Percentiles rank a stretch among this genome's conserved stretches.
Evolutionary conservation across 78 protist species (phyloP).

Genomic region (Dictyostelium firmibasis): DNA sequence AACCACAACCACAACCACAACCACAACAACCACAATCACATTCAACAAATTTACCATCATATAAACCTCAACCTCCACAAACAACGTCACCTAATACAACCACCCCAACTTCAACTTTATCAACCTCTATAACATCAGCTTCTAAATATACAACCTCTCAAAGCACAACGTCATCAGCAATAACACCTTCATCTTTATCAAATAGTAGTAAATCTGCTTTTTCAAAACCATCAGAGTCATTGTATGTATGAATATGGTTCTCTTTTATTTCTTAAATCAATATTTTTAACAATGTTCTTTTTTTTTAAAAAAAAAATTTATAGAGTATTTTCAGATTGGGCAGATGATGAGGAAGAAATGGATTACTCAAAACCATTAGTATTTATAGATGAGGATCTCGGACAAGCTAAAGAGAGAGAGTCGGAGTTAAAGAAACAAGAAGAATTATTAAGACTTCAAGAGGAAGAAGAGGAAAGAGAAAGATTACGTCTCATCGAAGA

Average conservation of each 20-base stretch:
- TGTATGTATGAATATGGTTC: background rate
- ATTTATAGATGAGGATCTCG: slow-evolving; percentile 60
- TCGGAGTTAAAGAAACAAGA: slow-evolving; percentile 30
- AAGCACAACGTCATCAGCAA: background rate
- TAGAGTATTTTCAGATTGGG: slow-evolving; percentile 51
- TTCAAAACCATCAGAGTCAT: background rate
- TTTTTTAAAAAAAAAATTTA: background rate
- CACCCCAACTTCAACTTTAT: background rate
- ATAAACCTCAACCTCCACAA: background rate
- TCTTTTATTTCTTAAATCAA: background rate
- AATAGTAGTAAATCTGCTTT: background rate
- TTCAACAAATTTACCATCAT: background rate
- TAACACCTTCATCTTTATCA: background rate
- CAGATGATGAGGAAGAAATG: slow-evolving; percentile 61
- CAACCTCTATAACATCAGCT: background rate
- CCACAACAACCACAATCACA: background rate
- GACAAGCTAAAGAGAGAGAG: slow-evolving; percentile 60
- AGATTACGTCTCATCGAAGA: slow-evolving; percentile 1
- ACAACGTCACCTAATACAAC: background rate
- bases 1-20: background rate
- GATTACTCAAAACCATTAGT: slow-evolving; percentile 75
- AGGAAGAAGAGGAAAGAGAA: slow-evolving; percentile 19
- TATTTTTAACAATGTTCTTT: too few relatives aligned
- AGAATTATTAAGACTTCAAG: slow-evolving; percentile 11
- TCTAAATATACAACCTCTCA: background rate